Evolutionary conservation across 371 early-diverging fungal genomes (phyloP), one percentile per base, ranked within the genome.

Genomic region (Furculomyces boomerangus): DNA sequence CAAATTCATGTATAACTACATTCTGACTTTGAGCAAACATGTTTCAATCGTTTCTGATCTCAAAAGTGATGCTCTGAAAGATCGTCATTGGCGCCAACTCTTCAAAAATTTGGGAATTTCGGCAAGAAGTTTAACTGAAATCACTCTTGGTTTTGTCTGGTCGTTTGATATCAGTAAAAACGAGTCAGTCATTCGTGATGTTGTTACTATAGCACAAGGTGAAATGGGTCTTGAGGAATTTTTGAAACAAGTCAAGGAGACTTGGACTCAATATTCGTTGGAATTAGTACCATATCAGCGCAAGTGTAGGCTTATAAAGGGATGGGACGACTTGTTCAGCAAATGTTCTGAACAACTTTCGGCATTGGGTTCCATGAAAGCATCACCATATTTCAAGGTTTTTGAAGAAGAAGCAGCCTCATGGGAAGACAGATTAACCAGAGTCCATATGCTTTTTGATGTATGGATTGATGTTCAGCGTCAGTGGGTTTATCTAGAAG

Each of bases 391-490:
- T 65, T 96, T 86, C 74, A 92, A 92, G 67, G 90, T 85, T 32
- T 98, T 98, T 70, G 94, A 97, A 65, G 95, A 96, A 62, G 96
- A 96, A 55, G 94, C 95, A 0, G 65, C 79, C 0, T 64, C 79
- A 18, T 93, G 97, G 94, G 96, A 95, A 66, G 93, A 95, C 54
- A 92, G 91, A 64, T 72, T 98, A 59, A 96, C 90, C 64, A 80
- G 92, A 18, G 77, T 96, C 26, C 93, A 95, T 64, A 78, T 89
- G 30, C 75, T 98, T 46, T 93, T 98, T 62, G 95, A 97, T 73
- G 87, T 93, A 18, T 97, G 96, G 98, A 91, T 96, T 45, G 98
- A 97, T 66, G 98, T 98, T 27, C 98, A 98, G 71, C 84, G 97
- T 32, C 98, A 95, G 68, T 98, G 95, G 95, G 96, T 97, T 10